These are phyloP conservation scores for Penicillium sp. DNA, from an alignment of 2,329 filamentous ascomycete genomes.

Conservation along the genomic window DNA sequence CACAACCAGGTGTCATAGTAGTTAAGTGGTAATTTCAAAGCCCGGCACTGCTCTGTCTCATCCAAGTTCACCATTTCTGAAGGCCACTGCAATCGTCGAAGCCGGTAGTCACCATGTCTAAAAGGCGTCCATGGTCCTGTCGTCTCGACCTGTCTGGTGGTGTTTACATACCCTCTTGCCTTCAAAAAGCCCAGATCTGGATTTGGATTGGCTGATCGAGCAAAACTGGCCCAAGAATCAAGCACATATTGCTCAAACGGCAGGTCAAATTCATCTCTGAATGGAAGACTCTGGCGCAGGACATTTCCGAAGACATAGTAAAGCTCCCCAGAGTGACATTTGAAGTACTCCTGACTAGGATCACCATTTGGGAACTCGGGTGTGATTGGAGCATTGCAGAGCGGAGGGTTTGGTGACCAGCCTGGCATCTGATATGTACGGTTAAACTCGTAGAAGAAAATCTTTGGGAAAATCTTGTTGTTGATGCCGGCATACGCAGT, in stretches of 20 bases:
- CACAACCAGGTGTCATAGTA: constrained; percentile 3
- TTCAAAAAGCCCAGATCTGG: constrained; percentile 14
- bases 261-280: constrained; percentile 21
- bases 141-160: constrained; percentile 7
- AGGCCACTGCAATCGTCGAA: constrained; percentile 19
- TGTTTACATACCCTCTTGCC: constrained; percentile 20
- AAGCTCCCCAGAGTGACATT: constrained; percentile 58
- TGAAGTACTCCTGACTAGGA: constrained; percentile 50
- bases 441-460: constrained; percentile 62
- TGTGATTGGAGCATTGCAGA: constrained; percentile 47
- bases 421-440: constrained; percentile 51
- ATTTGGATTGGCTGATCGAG: constrained; percentile 15
- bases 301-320: constrained; percentile 56
- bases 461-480: constrained; percentile 46
- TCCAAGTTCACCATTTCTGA: constrained; percentile 12
- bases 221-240: constrained; percentile 26
- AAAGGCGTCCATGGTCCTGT: constrained; percentile 13
- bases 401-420: constrained; percentile 51
- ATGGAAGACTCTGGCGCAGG: constrained; percentile 11
- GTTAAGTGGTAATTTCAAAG: constrained; percentile 11
- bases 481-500: constrained; percentile 53
- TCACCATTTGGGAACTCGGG: constrained; percentile 45
- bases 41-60: constrained; percentile 15
- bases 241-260: constrained; percentile 24
- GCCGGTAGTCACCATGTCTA: constrained; percentile 1